Percentiles rank a stretch among this genome's conserved stretches.
These are phyloP conservation scores for Trichoderma endophyticum DNA, from an alignment of 2,329 filamentous ascomycete genomes.

Conservation along the genomic window DNA sequence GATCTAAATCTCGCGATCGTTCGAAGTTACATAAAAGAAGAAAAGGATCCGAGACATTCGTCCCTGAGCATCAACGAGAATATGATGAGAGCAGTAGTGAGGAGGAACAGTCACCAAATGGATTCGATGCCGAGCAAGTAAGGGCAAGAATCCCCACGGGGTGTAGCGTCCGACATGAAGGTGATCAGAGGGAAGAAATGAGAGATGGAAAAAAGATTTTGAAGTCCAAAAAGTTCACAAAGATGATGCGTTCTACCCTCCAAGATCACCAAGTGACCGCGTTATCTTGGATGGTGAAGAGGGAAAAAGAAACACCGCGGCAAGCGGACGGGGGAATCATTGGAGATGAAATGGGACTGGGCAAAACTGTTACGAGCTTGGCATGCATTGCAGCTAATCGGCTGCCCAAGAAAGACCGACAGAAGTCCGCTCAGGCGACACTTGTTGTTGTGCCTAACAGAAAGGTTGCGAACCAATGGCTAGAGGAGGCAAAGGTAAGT, in stretches of 20 bases:
- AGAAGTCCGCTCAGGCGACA: conserved; percentile 35
- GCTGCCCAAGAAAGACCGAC: conserved; percentile 32
- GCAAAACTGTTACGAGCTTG: conserved; percentile 72
- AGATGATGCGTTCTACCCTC: conserved; percentile 26
- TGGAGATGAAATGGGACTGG: conserved; percentile 62
- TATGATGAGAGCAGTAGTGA: not conserved
- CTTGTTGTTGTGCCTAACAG: conserved; percentile 33
- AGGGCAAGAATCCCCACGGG: conserved; percentile 18
- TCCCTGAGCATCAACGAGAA: not conserved
- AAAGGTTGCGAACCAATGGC: conserved; percentile 30
- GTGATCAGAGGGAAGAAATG: conserved; percentile 22
- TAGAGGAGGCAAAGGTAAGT: not conserved
- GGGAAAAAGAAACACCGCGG: conserved; percentile 39
- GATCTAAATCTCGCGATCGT: not conserved
- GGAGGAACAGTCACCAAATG: not conserved
- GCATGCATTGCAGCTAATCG: conserved; percentile 35
- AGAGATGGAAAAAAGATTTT: conserved; percentile 18
- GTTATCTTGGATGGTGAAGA: conserved; percentile 50
- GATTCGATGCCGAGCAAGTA: not conserved
- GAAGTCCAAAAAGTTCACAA: conserved; percentile 21
- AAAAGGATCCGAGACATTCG: not conserved
- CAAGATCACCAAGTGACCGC: conserved; percentile 51
- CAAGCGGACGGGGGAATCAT: conserved; percentile 35
- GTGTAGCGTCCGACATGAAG: conserved; percentile 12
- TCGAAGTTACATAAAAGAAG: not conserved